Conservation (phyloP, 2,329 filamentous ascomycete genomes). For the Microcera coccophila region DNA sequence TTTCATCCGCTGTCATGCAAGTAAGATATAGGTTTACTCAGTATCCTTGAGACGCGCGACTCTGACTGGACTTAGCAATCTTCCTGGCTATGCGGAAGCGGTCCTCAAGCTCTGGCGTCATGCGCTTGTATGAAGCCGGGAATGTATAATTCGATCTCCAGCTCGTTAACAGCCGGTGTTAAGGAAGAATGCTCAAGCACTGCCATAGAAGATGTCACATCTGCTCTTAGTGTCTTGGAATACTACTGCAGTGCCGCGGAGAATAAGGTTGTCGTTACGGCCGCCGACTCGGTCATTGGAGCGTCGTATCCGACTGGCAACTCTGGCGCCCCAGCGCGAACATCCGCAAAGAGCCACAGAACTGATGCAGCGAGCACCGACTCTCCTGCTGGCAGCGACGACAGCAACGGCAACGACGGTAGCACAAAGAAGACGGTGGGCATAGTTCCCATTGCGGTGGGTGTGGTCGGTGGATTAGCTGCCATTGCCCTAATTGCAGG, state of each 20-base stretch:
- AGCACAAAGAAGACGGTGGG: conserved; percentile 14
- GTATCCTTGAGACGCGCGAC: too few species aligned
- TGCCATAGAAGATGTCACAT: conserved; percentile 42
- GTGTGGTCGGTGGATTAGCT: conserved; percentile 26
- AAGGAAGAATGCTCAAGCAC: conserved; percentile 43
- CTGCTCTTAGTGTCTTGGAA: conserved; percentile 43
- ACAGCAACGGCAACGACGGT: conserved; percentile 6
- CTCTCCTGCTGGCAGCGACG: not conserved
- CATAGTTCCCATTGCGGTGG: conserved; percentile 34
- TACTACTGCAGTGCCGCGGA: conserved; percentile 50
- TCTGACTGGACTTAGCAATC: conserved; percentile 29
- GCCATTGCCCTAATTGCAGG: conserved; percentile 27
- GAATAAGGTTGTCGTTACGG: conserved; percentile 38
- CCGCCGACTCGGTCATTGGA: conserved; percentile 37
- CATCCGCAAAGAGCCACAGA: not conserved
- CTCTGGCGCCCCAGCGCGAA: conserved; percentile 9
- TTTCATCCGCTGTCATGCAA: conserved; percentile 40
- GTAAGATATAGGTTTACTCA: too few species aligned
- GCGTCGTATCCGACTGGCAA: conserved; percentile 14
- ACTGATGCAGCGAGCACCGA: not conserved
- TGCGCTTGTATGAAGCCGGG: conserved; percentile 50
- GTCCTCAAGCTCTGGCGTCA: conserved; percentile 48
- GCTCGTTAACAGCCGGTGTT: conserved; percentile 41
- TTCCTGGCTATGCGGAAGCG: conserved; percentile 40
- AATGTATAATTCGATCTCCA: conserved; percentile 42